Base-by-base conservation (phyloP, 2,329 filamentous ascomycete species). In the Penicillium sp. region DNA sequence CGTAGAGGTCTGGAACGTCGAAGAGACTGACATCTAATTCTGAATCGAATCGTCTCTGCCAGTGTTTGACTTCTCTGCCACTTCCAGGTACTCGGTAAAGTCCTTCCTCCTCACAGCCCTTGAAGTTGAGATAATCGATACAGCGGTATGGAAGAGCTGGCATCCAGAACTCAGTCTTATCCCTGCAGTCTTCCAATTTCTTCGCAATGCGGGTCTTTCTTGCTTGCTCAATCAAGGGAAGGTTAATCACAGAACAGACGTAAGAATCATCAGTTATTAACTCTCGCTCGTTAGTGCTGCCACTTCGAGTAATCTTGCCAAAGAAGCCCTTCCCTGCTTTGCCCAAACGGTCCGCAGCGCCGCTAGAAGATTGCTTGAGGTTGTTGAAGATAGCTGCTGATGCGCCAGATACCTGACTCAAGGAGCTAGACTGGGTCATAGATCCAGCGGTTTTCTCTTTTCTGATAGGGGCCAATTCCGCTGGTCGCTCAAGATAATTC, bases 131-230 rank as follows among this genome's bases (percentile, higher is more conserved):
- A 72, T 96, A 97, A 44, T 98, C 93, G 63, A 98, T 97, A 57
- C 92, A 96, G 61, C 93, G 84, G 90, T 93, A 97, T 0, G 93
- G 93, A 57, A 98, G 88, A 7, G 92, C 90, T 13, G 93, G 93
- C 93, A 98, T 96, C 93, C 93, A 98, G 71, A 96, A 98, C 70
- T 97, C 93, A 0, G 93, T 98, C 81, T 97, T 97, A 71, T 98
- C 93, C 60, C 88, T 86, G 10, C 93, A 96, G 59, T 90, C 86
- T 69, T 96, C 91, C 44, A 98, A 79, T 29, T 89, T 86, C 75
- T 93, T 96, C 8, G 92, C 96, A 71, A 98, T 97, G 61, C 93
- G 85, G 0, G 93, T 97, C 62, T 87, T 81, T n/a, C 93, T 87
- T 7, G 93, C 93, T 76, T 98, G 93, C 72, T 96, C 89, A 26